Base-by-base conservation (phyloP, 78 protist genomes). In the Dictyostelium capitatum region DNA sequence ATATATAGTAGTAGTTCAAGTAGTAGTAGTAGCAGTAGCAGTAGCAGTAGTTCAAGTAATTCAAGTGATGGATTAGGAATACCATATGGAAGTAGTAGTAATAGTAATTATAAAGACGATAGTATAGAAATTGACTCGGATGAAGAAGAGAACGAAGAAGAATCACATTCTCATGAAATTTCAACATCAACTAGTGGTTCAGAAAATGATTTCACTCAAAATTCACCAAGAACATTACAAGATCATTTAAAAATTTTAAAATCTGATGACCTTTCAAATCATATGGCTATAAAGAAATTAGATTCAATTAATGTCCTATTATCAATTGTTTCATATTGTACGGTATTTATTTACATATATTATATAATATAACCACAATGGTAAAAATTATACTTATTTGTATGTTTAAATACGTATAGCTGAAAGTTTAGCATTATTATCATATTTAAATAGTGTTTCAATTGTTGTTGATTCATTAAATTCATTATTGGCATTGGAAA, bases 291-390 rank as follows among this genome's bases (percentile, higher is more conserved):
- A 19, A 83, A 70, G 23, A 83, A 83, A 43, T 23, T 70, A 54
- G 90, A 83, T 12, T 51, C 81, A 5, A 54, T 57, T n/a, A 53
- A 70, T 50, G 80, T 83, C 15, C 48, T 83, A 53, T 50, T 83
- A 23, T 53, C 90, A n/a, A 70, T 83, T 41, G 79, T 73, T 30
- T 57, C 80, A 15, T 83, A 72, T 83, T 83, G 89, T 82, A 81
- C 19, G 89, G 64, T 3, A 17, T 30, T 23, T 59, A 59, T 37
- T 20, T n/a, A 15, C 1, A 17, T 17, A 20, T 37, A 30, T 15
- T 28, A 25, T 47, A 6, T 47, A 17, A 23, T 20, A 43, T 7
- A 50, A 56, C 2, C 4, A 48, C 9, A 28, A 74, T 6, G 15
- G 20, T 23, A 20, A 48, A 23, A 17, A 2, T n/a, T 48, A 23